Evolutionary conservation across 139 green algal species (phyloP), one percentile per base, ranked within the genome.

Genomic region (Chlorella vulgaris): DNA sequence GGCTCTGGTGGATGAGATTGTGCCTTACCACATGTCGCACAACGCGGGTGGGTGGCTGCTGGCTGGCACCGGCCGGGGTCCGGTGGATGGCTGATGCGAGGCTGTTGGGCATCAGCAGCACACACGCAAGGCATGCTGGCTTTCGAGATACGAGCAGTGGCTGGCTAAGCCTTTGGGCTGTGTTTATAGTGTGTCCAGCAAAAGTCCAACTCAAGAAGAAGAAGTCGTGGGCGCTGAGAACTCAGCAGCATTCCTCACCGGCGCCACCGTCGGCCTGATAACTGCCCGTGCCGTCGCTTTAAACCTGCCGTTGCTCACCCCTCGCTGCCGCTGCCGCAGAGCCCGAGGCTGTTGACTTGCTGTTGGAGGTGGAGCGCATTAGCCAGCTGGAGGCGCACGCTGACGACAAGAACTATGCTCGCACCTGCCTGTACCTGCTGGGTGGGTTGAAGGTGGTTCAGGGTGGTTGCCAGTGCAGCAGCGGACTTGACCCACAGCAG

Each of bases 311-410:
- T 10, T 21, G 18, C 7, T 38, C 26, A 7, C 33, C 61, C n/a
- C 28, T 35, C 63, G 35, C 63, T 8, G 22, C 33, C 33, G 28
- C 28, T 50, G 28, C 29, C 6, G 61, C 84, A 53, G 97, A 99
- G 90, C 97, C 97, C 2, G 97, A 99, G 84, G 97, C 97, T 4
- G 96, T 99, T 29, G 97, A 99, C 85, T 80, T 99, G 71, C 90
- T 98, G 70, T 87, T 99, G n/a, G 97, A 99, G 89, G 97, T 97
- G 55, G 96, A 99, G 61, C 82, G 85, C 29, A 86, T 99, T 71
- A 81, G 92, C 21, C 76, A 93, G 66, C 83, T 99, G 36, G 76
- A 86, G 69, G 39, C 90, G 29, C 83, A 97, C 81, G 92, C 97
- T 15, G 96, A 98, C 66, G 91, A 93, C 36, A 93, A 91, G 60